Conservation (phyloP, 305 asterid genomes). For the Fraxinus ornus region DNA sequence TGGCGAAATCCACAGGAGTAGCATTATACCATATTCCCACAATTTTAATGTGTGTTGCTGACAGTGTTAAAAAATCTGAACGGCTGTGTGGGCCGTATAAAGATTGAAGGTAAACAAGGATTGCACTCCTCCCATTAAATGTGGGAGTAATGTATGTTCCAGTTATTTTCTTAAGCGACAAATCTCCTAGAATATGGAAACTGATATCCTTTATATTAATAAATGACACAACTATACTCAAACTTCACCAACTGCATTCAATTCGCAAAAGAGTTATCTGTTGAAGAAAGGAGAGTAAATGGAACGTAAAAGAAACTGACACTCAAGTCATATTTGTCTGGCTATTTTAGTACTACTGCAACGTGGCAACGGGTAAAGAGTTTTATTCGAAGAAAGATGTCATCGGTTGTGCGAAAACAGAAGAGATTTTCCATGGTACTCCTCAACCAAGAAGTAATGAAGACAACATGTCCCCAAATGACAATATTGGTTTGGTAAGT, state of each 20-base stretch:
- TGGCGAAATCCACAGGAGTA: constrained; percentile 1
- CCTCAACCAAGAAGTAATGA: constrained; percentile 20
- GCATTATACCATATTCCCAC: constrained; percentile 12
- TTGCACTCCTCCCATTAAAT: neutral
- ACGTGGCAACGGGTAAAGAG: constrained; percentile 45
- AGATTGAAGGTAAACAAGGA: constrained; percentile 7
- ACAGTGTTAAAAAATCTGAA: constrained; percentile 13
- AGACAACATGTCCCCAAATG: constrained; percentile 31
- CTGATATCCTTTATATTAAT: neutral
- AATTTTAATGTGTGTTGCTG: neutral
- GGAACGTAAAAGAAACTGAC: constrained; percentile 5
- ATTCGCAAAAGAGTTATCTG: constrained; percentile 4
- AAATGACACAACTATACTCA: neutral
- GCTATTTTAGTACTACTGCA: constrained; percentile 51
- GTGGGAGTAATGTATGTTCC: constrained; percentile 2
- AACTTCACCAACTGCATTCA: neutral
- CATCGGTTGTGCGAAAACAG: constrained; percentile 24
- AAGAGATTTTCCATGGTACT: constrained; percentile 28
- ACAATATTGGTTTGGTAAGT: constrained; percentile 41
- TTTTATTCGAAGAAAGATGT: constrained; percentile 54
- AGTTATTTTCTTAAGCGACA: neutral
- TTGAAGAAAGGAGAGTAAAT: neutral
- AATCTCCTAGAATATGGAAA: neutral
- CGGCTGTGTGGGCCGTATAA: neutral
- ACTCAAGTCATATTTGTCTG: constrained; percentile 16